Base-by-base conservation (phyloP, 73 alveolate genomes). In the Stentor coeruleus region DNA sequence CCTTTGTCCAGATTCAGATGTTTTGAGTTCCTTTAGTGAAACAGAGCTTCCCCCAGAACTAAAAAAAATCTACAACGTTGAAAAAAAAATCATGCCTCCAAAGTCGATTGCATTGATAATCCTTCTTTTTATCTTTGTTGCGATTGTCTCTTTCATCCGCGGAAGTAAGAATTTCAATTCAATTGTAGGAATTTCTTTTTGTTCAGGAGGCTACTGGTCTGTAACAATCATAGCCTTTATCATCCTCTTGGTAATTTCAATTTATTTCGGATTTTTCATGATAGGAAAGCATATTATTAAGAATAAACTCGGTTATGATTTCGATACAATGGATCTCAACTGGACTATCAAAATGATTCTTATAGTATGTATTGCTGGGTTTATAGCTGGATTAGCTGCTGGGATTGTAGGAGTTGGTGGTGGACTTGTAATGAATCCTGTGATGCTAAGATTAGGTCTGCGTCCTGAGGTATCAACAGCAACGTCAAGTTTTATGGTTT, bases 371-470 rank as follows among this genome's bases (percentile, higher is more conserved):
- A 28, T 66, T 66, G n/a, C 37, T 15, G n/a, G 40, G 37, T 66
- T 66, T 66, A 20, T 66, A 15, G 79, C 79, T 20, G 95, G 95
- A 3, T 82, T 90, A 55, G 74, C 86, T 35, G 89, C 95, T 1
- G 98, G 98, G 11, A 77, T 87, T 11, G 92, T 90, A 37, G 98
- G 98, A 41, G 86, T 92, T 35, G 98, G 98, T 55, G 98, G 98
- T 6, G 98, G 97, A 20, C 93, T 92, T 28, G 93, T 92, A 57
- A 76, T 92, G 79, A 91, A 92, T 3, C 98, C 98, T 49, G 86
- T 92, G 42, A 75, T 88, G 85, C 82, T 92, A 59, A 89, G 77
- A 60, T 77, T 91, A n/a, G 98, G 98, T 39, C 84, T 92, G 38
- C 86, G 83, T 39, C 95, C 98, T 41, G 88, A 89, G 77, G 95